Conservation (phyloP, 2,329 filamentous ascomycete genomes). For the Fusarium torulosum region DNA sequence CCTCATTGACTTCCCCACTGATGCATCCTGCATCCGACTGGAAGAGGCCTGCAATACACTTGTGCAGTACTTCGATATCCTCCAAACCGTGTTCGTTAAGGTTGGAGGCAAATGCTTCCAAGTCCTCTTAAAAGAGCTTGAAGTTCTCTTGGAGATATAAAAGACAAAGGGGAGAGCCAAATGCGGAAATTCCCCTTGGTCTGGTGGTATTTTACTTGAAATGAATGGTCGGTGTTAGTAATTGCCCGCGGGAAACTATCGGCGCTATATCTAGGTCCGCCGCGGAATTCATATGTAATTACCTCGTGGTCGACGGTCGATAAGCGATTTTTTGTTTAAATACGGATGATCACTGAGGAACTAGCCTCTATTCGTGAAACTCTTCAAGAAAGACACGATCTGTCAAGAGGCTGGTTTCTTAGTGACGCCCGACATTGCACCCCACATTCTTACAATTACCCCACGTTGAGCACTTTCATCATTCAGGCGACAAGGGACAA, state of each 20-base stretch:
- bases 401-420: neutral
- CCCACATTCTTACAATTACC: slow-evolving; percentile 3
- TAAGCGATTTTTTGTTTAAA: neutral
- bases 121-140: no score
- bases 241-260: slow-evolving; percentile 15
- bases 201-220: no score
- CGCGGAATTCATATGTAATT: neutral
- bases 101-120: no score
- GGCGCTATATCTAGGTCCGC: slow-evolving; percentile 18
- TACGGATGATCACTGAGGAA: neutral
- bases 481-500: neutral
- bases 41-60: no score
- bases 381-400: neutral
- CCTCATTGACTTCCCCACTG: no score
- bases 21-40: no score
- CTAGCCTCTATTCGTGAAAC: neutral
- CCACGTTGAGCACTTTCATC: slow-evolving; percentile 15
- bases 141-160: no score
- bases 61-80: no score
- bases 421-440: neutral
- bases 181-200: no score
- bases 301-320: neutral
- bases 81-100: no score
- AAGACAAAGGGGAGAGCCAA: no score
- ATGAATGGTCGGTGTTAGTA: neutral